These are phyloP conservation scores for Ulvella scutata DNA, from an alignment of 139 green algal genomes.

Conservation along the genomic window DNA sequence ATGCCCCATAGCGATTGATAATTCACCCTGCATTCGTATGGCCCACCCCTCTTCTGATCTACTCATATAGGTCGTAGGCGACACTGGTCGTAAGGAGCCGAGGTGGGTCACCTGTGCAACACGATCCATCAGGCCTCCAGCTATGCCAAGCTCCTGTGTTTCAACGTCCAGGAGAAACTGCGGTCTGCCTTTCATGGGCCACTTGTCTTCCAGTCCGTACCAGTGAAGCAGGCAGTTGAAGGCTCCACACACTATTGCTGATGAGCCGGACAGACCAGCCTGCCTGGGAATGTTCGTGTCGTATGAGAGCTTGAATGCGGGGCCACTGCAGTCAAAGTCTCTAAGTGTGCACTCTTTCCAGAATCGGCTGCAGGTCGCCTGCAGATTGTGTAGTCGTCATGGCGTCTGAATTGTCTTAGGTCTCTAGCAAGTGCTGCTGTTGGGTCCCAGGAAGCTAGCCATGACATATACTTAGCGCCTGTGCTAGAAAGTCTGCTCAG, in stretches of 20 bases:
- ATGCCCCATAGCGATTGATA: too few species aligned
- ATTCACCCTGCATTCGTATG: too few species aligned
- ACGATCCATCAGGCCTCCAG: slow-evolving; percentile 73
- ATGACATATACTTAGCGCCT: too few species aligned
- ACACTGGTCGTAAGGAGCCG: too few species aligned
- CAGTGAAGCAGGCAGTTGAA: slow-evolving; percentile 69
- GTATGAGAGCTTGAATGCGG: slow-evolving; percentile 61
- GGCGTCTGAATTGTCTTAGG: too few species aligned
- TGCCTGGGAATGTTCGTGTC: slow-evolving; percentile 74
- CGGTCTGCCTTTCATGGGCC: slow-evolving; percentile 38
- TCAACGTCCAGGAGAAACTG: slow-evolving; percentile 59
- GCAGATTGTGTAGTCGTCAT: too few species aligned
- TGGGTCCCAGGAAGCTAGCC: too few species aligned
- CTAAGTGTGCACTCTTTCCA: slow-evolving; percentile 31
- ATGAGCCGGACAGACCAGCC: slow-evolving; percentile 67
- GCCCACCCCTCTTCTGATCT: too few species aligned
- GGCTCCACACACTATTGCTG: slow-evolving; percentile 61
- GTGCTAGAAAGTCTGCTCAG: too few species aligned
- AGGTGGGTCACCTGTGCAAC: slow-evolving; percentile 80
- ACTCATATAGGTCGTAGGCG: too few species aligned
- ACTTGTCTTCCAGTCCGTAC: slow-evolving; percentile 31
- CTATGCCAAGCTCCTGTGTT: slow-evolving; percentile 60
- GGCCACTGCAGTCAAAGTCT: slow-evolving; percentile 21
- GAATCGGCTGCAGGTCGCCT: slow-evolving; percentile 57
- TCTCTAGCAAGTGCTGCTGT: neutral